These are phyloP conservation scores for Solanum sitiens DNA, from an alignment of 257 asterid species.

Conservation along the genomic window DNA sequence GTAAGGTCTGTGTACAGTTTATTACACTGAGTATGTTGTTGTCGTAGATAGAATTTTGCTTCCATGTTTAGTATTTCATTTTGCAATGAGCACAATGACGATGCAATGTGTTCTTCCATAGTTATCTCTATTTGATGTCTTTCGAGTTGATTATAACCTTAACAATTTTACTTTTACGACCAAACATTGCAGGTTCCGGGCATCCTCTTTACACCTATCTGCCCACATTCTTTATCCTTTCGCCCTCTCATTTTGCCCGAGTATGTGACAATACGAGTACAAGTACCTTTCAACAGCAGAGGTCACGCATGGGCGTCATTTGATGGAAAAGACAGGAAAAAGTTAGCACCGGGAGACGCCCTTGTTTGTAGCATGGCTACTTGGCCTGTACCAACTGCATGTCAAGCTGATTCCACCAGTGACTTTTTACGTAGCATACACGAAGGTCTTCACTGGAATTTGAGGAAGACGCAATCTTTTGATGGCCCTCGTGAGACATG, in stretches of 20 bases:
- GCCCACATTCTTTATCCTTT: slow-evolving; percentile 93
- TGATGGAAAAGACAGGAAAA: slow-evolving; percentile 84
- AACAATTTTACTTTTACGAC: neutral
- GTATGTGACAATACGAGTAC: slow-evolving; percentile 70
- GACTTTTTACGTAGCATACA: slow-evolving; percentile 89
- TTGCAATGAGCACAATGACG: neutral
- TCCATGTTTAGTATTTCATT: neutral
- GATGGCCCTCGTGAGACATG: slow-evolving; percentile 68
- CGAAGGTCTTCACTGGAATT: slow-evolving; percentile 94
- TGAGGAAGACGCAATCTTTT: slow-evolving; percentile 80
- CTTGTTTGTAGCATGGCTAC: slow-evolving; percentile 97
- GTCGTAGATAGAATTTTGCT: neutral
- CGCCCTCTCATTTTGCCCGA: slow-evolving; percentile 93
- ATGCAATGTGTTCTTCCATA: neutral
- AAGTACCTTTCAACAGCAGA: slow-evolving; percentile 80
- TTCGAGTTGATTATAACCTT: neutral
- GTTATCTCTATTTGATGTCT: neutral
- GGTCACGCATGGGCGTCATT: slow-evolving; percentile 97
- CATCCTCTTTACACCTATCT: slow-evolving; percentile 87
- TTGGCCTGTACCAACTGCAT: slow-evolving; percentile 98
- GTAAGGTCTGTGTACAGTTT: neutral
- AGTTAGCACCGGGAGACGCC: slow-evolving; percentile 84
- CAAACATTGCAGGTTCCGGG: slow-evolving; percentile 64
- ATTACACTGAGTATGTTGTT: too few relatives aligned
- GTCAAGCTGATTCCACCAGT: slow-evolving; percentile 63